Evolutionary conservation across 352 stramenopile species (phyloP), one percentile per base, ranked within the genome.

Genomic region (Phytophthora brassicae): DNA sequence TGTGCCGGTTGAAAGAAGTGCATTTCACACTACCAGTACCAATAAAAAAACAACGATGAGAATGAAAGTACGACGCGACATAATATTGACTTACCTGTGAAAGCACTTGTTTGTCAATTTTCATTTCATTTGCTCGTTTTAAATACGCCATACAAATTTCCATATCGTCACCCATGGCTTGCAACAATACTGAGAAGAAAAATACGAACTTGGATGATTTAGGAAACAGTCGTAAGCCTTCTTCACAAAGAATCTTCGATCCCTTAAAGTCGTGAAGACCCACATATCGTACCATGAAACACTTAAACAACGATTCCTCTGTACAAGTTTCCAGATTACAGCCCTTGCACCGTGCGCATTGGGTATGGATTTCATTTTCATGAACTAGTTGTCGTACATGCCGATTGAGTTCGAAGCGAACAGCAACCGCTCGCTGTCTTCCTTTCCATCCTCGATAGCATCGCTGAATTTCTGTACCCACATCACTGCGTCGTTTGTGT

Each of bases 1-100:
- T 89, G 56, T 8, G 82, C 79, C 44, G 82, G 72, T 4, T 82
- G 50, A 7, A 84, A 68, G 44, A 77, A 91, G 13, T 63, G 72
- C 11, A 55, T 65, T 23, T 89, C 78, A 17, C 52, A 77, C 79
- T 90, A 13, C 13, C 19, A 36, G 14, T 5, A 33, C 41, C 5
- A 44, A 39, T 26, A 39, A 29, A 60, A 6, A 16, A 31, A 64
- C 5, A 3, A 44, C 16, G 22, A 28, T 42, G 46, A 48, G 22
- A 42, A 31, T 26, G 13, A 22, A 31, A 35, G 8, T 1, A 33
- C 12, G 13, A 49, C 29, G 6, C 42, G 13, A 22, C 0, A 48
- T 26, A 55, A 20, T 19, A 22, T 14, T 43, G 58, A 54, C 33
- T 41, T 66, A 89, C 81, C 60, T 75, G 35, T 0, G 44, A 49